Percentiles rank a stretch among this genome's conserved stretches.
phyloP scores from a whole-genome alignment of 257 asterid species.

The Ilex asprella region DNA sequence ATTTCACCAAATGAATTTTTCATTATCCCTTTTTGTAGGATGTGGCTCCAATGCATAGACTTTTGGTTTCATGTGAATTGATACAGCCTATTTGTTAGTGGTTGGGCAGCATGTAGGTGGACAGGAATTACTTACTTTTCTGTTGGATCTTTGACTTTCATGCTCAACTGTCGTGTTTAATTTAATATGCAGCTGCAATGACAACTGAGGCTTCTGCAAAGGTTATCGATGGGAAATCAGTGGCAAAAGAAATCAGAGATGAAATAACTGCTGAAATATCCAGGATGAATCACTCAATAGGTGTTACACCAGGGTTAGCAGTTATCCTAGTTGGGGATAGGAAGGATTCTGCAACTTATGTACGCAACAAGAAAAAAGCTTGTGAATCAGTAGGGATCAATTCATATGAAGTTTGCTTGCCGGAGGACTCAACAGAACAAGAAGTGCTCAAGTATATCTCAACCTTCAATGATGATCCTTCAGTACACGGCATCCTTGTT shows the following conservation, averaged over 20 bases:
- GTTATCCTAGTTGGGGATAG: conserved; percentile 90
- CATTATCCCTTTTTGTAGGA: too few species aligned
- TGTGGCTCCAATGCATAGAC: too few species aligned
- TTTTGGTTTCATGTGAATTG: too few species aligned
- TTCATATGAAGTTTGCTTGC: conserved; percentile 70
- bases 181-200: conserved; percentile 44
- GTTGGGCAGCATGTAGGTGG: too few species aligned
- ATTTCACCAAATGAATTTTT: too few species aligned
- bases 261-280: conserved; percentile 68
- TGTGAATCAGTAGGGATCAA: conserved; percentile 78
- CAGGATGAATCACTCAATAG: conserved; percentile 75
- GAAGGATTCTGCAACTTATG: conserved; percentile 91
- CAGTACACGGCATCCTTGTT: conserved; percentile 90
- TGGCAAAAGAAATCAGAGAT: conserved; percentile 65
- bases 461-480: conserved; percentile 65
- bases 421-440: conserved; percentile 62
- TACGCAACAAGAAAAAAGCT: conserved; percentile 87
- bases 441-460: conserved; percentile 68
- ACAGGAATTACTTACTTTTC: too few species aligned
- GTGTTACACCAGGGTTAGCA: conserved; percentile 84
- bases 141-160: not conserved
- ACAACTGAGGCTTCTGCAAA: conserved; percentile 41
- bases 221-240: conserved; percentile 74
- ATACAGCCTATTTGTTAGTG: too few species aligned
- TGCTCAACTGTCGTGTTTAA: conserved; percentile 3